Conservation (phyloP, 148 eudicot species). For the Vaccinium corymbosum region DNA sequence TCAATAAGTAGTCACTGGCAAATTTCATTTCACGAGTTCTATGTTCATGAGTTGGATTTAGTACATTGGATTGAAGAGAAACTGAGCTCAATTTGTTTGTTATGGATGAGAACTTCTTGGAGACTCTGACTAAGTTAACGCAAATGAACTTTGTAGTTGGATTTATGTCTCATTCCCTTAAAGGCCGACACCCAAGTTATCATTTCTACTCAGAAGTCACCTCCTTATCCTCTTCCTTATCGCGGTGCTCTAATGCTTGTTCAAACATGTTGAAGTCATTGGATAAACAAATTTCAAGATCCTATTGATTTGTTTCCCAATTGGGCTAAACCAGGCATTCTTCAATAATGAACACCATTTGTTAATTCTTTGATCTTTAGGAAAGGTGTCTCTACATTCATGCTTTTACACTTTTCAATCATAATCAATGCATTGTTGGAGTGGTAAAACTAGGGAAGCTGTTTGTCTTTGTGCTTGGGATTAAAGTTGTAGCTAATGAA, state of each 20-base stretch:
- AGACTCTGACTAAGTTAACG: neutral
- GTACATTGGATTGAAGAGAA: neutral
- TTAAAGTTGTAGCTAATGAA: neutral
- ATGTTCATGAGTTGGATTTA: neutral
- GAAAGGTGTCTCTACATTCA: neutral
- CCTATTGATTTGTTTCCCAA: neutral
- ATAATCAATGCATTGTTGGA: neutral
- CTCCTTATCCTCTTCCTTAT: neutral
- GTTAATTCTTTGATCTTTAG: neutral
- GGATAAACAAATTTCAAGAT: neutral
- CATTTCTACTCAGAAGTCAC: neutral
- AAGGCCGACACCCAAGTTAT: neutral
- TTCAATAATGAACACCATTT: neutral
- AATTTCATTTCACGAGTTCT: neutral
- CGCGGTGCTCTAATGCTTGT: neutral
- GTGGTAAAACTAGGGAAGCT: constrained; percentile 1
- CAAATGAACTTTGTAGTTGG: neutral
- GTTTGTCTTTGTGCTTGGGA: neutral
- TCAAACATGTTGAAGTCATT: neutral
- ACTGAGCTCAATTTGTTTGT: neutral
- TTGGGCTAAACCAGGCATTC: neutral
- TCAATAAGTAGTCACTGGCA: neutral
- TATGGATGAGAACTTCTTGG: constrained; percentile 1
- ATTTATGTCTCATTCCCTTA: neutral
- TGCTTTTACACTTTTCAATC: neutral